Evolutionary conservation across 2,329 filamentous ascomycete genomes (phyloP), one percentile per base, ranked within the genome.

Genomic region (Trichophaea hybrida): DNA sequence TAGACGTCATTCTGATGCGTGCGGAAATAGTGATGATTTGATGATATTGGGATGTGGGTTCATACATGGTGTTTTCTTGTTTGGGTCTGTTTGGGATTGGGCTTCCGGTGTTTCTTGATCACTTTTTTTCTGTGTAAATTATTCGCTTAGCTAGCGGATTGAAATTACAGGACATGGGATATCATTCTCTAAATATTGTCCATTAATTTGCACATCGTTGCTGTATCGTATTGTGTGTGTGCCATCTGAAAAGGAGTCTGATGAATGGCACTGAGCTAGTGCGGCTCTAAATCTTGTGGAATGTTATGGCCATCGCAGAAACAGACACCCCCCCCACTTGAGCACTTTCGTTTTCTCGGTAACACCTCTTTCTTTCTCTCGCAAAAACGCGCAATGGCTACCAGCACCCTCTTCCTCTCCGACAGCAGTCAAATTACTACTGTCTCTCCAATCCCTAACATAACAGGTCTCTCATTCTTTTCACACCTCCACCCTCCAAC

Each of bases 401-500:
- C 43, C 31, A 33, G 15, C 7, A 49, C 38, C 8, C 31, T 57
- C 38, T 57, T 57, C 17, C 55, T 57, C 24, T 49, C 55, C 33
- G 55, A 57, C 55, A 24, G 15, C 13, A 51, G 33, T n/a, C 55
- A 49, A 50, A n/a, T 57, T 6, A 49, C 55, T 8, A 57, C 34
- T n/a, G 44, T 50, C 31, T 33, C 43, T n/a, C 55, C 55, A 13
- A 13, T 31, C 12, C 55, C 55, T 4, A 49, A 24, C 44, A 38
- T 37, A 6, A 32, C 24, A 13, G 55, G 55, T 13, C 8, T 12
- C 12, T 32, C 44, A 4, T 49, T 50, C 43, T 49, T 57, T 15
- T 33, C 44, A 7, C 55, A 57, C 55, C 24, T 31, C 15, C 17
- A 57, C 43, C 55, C 55, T 15, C 44, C 43, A 8, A 49, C 55